phyloP scores from a whole-genome alignment of 805 yeast genomes.

The Zygotorulaspora sp. region DNA sequence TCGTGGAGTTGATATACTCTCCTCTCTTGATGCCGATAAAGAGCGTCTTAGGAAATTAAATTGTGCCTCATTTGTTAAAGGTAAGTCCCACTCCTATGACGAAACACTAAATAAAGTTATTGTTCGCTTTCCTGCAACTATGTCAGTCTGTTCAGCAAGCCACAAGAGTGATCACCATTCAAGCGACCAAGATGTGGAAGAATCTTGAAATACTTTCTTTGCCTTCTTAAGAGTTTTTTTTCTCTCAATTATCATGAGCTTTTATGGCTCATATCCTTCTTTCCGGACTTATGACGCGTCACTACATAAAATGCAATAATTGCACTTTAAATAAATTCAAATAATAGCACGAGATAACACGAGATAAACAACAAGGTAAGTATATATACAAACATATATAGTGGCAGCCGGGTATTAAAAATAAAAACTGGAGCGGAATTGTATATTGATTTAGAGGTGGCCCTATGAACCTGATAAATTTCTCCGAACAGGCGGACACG shows the following conservation, averaged over 20 bases:
- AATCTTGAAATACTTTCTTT: no score
- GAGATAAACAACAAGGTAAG: neutral
- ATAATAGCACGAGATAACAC: neutral
- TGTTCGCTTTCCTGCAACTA: no score
- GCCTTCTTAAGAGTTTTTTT: no score
- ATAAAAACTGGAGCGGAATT: neutral
- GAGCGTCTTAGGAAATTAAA: conserved; percentile 16
- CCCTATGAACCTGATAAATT: neutral
- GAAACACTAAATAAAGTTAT: no score
- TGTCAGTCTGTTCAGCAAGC: no score
- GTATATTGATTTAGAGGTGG: neutral
- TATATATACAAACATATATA: no score
- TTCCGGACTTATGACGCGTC: conserved; percentile 2
- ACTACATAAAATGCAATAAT: neutral
- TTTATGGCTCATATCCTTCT: no score
- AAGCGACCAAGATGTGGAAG: no score
- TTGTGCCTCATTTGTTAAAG: neutral
- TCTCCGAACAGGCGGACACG: neutral
- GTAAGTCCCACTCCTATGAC: neutral
- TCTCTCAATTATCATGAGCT: no score
- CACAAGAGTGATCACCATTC: no score
- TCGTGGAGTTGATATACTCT: conserved; percentile 31
- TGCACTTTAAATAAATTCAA: neutral
- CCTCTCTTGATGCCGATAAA: conserved; percentile 24
- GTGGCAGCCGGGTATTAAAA: no score